Base-by-base conservation (phyloP, 768 basidiomycete species). In the Gloeophyllum trabeum region DNA sequence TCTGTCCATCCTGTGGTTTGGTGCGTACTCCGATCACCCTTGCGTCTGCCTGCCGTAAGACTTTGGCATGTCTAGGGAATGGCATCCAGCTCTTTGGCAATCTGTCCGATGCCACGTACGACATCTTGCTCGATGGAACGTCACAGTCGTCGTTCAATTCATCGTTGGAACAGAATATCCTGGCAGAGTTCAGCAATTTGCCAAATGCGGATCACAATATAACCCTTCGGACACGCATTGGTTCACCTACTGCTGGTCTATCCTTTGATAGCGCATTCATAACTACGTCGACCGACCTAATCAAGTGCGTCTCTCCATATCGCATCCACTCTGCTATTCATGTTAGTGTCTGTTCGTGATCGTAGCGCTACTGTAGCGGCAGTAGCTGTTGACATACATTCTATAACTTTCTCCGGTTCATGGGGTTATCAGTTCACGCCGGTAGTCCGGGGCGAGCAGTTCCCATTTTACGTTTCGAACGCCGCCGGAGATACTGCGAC, bases 81-180 rank as follows among this genome's bases (percentile, higher is more conserved):
- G 79, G 72, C 20, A 74, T 85, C 26, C 62, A 73, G 46, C 63
- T 86, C 22, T 50, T 66, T 23, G 84, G 84, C 24, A 70, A 69
- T 43, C 64, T 65, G 4, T 61, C 60, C 4, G 45, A 58, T 36
- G 42, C 59, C 26, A 65, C 71, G 4, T 51, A 52, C 24, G 49
- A 48, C 41, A 43, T 52, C n/a, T 10, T 34, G 6, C 44, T 52
- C 21, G 82, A 87, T 51, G 73, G 73, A 32, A 41, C 44, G 14
- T 57, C 51, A 20, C 61, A 52, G 42, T 50, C 37, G 22, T 21
- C 55, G 39, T 50, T 55, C 35, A 51, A 51, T 13, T 41, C 60
- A 14, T 46, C 58, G 36, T 40, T 58, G 4, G 49, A 63, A 42
- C 39, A 44, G 6, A 61, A 64, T 37, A 48, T 76, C 41, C 71